Conservation (phyloP, 1,139 yeast genomes). For the Candida gigantensis region DNA sequence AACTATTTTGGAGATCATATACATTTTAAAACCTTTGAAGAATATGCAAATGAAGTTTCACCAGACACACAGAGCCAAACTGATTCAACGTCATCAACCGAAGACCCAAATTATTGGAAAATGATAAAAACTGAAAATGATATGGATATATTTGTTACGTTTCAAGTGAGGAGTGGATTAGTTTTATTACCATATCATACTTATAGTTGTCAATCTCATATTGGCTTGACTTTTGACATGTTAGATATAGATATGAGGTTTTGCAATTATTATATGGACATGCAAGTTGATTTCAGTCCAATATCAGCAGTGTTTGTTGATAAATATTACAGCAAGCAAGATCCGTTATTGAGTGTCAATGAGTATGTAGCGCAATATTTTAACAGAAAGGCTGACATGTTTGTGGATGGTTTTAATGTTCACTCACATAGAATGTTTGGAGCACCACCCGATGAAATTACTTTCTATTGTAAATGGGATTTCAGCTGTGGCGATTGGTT, state of each 20-base stretch:
- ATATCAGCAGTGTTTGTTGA: slow-evolving; percentile 36
- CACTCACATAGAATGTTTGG: slow-evolving; percentile 95
- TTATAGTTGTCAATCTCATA: slow-evolving; percentile 63
- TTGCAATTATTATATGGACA: slow-evolving; percentile 91
- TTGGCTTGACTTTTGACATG: slow-evolving; percentile 63
- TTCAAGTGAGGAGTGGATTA: slow-evolving; percentile 69
- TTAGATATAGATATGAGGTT: slow-evolving; percentile 79
- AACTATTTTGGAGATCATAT: slow-evolving; percentile 86
- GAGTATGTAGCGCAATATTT: slow-evolving; percentile 26
- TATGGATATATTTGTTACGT: slow-evolving; percentile 71
- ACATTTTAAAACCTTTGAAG: slow-evolving; percentile 86
- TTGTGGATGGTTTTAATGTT: slow-evolving; percentile 63
- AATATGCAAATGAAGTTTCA: slow-evolving; percentile 46
- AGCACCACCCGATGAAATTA: slow-evolving; percentile 82
- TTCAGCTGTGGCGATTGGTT: slow-evolving; percentile 62
- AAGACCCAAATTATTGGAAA: slow-evolving; percentile 38
- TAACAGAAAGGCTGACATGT: slow-evolving; percentile 29
- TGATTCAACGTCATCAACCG: slow-evolving; percentile 1
- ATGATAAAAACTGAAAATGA: slow-evolving; percentile 64
- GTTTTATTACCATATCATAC: slow-evolving; percentile 71
- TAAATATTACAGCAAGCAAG: slow-evolving; percentile 19
- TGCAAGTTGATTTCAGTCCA: slow-evolving; percentile 61
- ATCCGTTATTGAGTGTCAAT: slow-evolving; percentile 27
- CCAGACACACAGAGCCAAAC: slow-evolving; percentile 8
- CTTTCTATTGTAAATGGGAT: slow-evolving; percentile 91